phyloP scores from a whole-genome alignment of 805 yeast species.

The Hanseniaspora taiwanica region DNA sequence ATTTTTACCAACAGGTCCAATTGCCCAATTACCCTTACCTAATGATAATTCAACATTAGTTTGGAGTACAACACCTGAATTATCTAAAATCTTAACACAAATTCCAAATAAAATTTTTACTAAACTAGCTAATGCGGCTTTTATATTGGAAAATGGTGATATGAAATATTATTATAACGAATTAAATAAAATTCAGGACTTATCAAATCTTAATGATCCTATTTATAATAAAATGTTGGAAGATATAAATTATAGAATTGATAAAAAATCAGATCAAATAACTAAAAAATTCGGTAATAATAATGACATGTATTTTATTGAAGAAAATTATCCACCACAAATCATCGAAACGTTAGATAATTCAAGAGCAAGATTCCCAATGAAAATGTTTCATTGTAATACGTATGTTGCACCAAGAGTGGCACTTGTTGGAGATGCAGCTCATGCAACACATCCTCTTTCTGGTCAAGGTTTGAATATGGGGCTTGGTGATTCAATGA shows the following conservation, averaged over 20 bases:
- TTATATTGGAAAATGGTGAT: slow-evolving; percentile 67
- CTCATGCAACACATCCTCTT: slow-evolving; percentile 92
- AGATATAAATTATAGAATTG: slow-evolving; percentile 61
- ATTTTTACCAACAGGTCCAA: slow-evolving; percentile 81
- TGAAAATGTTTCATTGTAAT: slow-evolving; percentile 82
- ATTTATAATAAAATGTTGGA: slow-evolving; percentile 40
- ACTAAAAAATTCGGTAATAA: slow-evolving; percentile 16
- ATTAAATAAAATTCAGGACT: slow-evolving; percentile 17
- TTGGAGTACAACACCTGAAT: slow-evolving; percentile 78
- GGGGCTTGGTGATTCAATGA: slow-evolving; percentile 89
- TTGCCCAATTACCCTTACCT: slow-evolving; percentile 84
- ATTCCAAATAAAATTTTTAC: slow-evolving; percentile 52
- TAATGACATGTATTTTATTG: slow-evolving; percentile 31
- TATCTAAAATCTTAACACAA: slow-evolving; percentile 48
- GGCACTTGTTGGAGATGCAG: slow-evolving; percentile 96
- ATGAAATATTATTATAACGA: slow-evolving; percentile 51
- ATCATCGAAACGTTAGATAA: slow-evolving; percentile 43
- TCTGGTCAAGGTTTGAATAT: slow-evolving; percentile 97
- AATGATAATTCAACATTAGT: slow-evolving; percentile 73
- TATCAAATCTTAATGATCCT: slow-evolving; percentile 23
- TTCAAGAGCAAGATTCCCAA: slow-evolving; percentile 80
- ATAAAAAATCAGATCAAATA: slow-evolving; percentile 18
- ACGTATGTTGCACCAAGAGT: slow-evolving; percentile 71
- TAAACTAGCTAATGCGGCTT: slow-evolving; percentile 70
- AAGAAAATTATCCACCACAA: slow-evolving; percentile 54